Conservation (phyloP, 2,329 filamentous ascomycete genomes). For the Penicillium expansum region DNA sequence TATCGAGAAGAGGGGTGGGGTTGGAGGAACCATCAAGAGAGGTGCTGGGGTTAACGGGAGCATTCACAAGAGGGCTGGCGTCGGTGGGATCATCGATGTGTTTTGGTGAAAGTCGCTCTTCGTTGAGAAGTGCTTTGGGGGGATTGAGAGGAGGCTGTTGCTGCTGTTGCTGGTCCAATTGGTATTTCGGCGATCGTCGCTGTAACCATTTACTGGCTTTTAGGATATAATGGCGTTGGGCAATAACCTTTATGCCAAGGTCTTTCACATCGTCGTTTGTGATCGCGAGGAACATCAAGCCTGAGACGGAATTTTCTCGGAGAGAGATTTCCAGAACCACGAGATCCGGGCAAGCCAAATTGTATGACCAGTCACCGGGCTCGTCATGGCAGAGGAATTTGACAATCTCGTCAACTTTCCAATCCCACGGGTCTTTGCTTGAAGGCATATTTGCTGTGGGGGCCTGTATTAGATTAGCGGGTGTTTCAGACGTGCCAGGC, state of each 20-base stretch:
- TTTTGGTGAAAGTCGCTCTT: neutral
- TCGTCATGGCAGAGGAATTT: neutral
- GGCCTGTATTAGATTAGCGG: neutral
- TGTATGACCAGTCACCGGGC: neutral
- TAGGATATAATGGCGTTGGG: neutral
- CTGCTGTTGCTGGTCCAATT: neutral
- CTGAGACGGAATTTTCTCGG: neutral
- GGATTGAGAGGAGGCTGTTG: neutral
- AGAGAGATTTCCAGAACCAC: neutral
- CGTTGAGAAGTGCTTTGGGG: neutral
- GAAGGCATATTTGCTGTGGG: neutral
- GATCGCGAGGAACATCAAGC: neutral
- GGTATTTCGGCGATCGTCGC: neutral
- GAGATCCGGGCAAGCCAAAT: neutral
- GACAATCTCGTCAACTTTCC: neutral
- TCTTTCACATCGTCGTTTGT: neutral
- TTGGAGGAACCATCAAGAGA: neutral
- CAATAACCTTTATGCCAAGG: neutral
- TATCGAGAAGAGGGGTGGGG: neutral
- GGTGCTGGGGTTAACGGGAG: neutral
- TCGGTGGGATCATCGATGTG: neutral
- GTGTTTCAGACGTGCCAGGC: neutral
- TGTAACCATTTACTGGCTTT: neutral
- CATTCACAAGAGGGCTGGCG: neutral
- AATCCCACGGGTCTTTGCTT: neutral